Evolutionary conservation across 2,329 filamentous ascomycete genomes (phyloP).

Genomic region (Pseudocercospora cruenta): DNA sequence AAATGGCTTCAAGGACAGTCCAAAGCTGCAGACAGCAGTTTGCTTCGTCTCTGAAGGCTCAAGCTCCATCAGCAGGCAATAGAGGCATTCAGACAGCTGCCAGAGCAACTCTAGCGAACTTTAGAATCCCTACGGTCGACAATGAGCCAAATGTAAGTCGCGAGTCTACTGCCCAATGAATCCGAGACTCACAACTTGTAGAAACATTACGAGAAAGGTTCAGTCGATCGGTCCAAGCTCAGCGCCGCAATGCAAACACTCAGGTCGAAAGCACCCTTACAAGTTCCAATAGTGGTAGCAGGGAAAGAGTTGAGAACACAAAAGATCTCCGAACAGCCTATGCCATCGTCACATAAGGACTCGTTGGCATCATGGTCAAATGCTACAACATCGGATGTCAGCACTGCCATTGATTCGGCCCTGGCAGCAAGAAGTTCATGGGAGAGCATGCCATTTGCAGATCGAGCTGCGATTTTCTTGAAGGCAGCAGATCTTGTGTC

Average conservation of each 20-base stretch:
- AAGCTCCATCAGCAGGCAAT: constrained; percentile 10
- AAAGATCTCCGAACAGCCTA: constrained; percentile 70
- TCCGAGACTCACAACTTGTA: constrained; percentile 43
- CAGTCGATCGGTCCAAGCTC: constrained; percentile 75
- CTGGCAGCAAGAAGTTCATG: constrained; percentile 84
- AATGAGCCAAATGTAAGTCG: constrained; percentile 92
- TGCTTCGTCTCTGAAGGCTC: constrained; percentile 16
- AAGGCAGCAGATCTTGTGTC: constrained; percentile 92
- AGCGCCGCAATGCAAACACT: constrained; percentile 72
- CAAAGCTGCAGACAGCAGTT: constrained; percentile 15
- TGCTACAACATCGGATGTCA: constrained; percentile 75
- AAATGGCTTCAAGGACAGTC: constrained; percentile 20
- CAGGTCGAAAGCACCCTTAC: constrained; percentile 69
- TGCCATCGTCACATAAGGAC: constrained; percentile 78
- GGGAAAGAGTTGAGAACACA: constrained; percentile 68
- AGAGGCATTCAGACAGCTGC: constrained; percentile 31
- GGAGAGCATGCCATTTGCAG: constrained; percentile 84
- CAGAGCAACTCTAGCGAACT: constrained; percentile 70
- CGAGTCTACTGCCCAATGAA: background rate
- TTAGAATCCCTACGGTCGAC: constrained; percentile 81
- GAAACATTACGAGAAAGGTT: constrained; percentile 88
- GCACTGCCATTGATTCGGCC: constrained; percentile 78
- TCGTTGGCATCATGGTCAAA: constrained; percentile 83
- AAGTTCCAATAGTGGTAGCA: constrained; percentile 81
- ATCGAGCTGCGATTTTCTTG: constrained; percentile 89